Evolutionary conservation across 2,329 filamentous ascomycete genomes (phyloP), one percentile per base, ranked within the genome.

Genomic region (Colletotrichum karsti): DNA sequence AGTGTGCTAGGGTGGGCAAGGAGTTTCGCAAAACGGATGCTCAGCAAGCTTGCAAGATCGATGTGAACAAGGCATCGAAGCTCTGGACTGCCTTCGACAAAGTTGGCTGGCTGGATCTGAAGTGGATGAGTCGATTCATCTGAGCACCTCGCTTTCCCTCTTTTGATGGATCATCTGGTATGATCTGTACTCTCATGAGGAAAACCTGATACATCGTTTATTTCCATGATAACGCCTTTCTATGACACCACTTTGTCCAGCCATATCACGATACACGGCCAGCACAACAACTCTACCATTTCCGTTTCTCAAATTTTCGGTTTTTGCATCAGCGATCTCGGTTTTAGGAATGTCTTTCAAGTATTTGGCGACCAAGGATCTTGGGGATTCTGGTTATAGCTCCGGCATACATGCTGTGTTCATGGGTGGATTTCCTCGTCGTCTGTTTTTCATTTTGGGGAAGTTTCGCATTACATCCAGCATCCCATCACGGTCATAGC

Each of bases 11-110:
- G 63, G 90, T 89, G 37, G 87, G 88, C 76, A 96, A 97, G 80
- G 92, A 95, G 75, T 98, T 97, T 79, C 91, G 93, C 78, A 97
- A 97, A 87, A 98, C 95, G 1, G 93, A 97, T 77, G 94, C 94
- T 5, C 95, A 98, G 79, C 93, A 97, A 78, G 94, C 93, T n/a
- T 97, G 94, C 87, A 97, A 97, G 84, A 97, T 98, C 71, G 95
- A 98, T 75, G 95, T 98, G 78, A 98, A 98, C 85, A 98, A 98
- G 84, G 94, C 95, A 3, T 97, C 93, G 72, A 95, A 95, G 79
- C 85, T 98, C 51, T 97, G 94, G 93, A 91, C 90, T 39, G 94
- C 94, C 6, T 98, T 93, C 76, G 93, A 97, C 55, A 91, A 90
- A 73, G 93, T 96, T 39, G 92, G 92, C 73, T 97, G 94, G 93